phyloP scores from a whole-genome alignment of 805 yeast genomes.

The Wickerhamomyces chaumierensis region DNA sequence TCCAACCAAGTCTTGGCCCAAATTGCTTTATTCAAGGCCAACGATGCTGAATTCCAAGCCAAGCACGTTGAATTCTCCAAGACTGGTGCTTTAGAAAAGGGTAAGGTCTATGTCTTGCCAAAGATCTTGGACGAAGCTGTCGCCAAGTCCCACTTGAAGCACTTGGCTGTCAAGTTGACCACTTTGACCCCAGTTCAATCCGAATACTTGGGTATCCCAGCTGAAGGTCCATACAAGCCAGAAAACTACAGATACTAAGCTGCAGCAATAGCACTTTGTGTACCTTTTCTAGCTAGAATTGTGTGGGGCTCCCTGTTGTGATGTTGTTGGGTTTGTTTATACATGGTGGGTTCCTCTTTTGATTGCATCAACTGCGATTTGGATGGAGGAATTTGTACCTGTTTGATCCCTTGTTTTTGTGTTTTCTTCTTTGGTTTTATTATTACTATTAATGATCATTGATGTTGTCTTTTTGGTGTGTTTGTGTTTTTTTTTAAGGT shows the following conservation, averaged over 20 bases:
- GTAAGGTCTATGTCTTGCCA: conserved; percentile 88
- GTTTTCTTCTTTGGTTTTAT: too few relatives aligned
- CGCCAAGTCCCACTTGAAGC: conserved; percentile 91
- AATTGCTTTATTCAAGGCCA: conserved; percentile 89
- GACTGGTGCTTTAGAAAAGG: conserved; percentile 82
- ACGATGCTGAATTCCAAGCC: conserved; percentile 68
- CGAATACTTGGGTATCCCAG: conserved; percentile 86
- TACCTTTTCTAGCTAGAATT: not conserved
- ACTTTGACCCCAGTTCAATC: conserved; percentile 71
- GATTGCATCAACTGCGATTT: conserved; percentile 18
- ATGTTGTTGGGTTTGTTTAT: not conserved
- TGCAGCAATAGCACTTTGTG: not conserved
- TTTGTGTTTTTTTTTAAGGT: conserved; percentile 3
- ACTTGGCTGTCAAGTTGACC: conserved; percentile 84
- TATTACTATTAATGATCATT: too few relatives aligned
- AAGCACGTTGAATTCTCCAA: conserved; percentile 82
- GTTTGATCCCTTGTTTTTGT: too few relatives aligned
- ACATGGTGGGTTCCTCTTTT: not conserved
- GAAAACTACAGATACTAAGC: conserved; percentile 93
- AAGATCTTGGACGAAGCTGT: conserved; percentile 98
- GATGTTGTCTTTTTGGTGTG: not conserved
- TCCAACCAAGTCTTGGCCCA: conserved; percentile 99
- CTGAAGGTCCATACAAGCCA: conserved; percentile 95
- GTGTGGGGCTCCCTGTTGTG: not conserved
- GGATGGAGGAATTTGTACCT: too few relatives aligned